Base-by-base conservation (phyloP, 1,284 basidiomycete species). In the Irpex lacteus region DNA sequence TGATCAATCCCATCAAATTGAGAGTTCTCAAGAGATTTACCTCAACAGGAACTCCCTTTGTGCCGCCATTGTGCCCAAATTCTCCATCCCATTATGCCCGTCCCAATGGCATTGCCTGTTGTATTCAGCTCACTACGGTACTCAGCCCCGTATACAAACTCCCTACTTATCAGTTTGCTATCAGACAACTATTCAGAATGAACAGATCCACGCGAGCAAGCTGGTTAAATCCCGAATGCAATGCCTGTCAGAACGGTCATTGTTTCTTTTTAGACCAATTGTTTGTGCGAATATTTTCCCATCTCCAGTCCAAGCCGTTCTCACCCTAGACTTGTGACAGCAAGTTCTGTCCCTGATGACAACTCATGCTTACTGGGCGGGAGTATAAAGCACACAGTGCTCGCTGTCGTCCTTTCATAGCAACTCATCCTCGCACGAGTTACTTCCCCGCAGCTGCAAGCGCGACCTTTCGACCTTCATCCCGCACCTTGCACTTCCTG, bases 401-500 rank as follows among this genome's bases (percentile, higher is more conserved):
- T 54, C 21, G 58, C 40, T 52, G 19, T 21, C 52, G 47, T 32
- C 36, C 5, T 18, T 34, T 7, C 57, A 61, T 63, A 69, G 67
- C 72, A 72, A 71, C 72, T 71, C 68, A 60, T 61, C 63, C 66
- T 60, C 62, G 49, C 18, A 13, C 53, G 68, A 68, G 68, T 69
- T 66, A 60, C 62, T 65, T 49, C 64, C 66, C 69, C 52, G 66
- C 70, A 67, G 69, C 66, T 66, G 64, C 70, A 65, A 61, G 63
- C 65, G 13, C 54, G 19, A 34, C 61, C 64, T 70, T 26, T 74
- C 70, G 63, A 65, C 58, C 63, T 64, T 66, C 64, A 64, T 67
- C 66, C 57, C 61, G 60, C 57, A 64, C 63, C 58, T 63, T 62
- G 63, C 50, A 63, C 44, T 32, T 60, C 54, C 59, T 38, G 59